A percentile compares a stretch with the other conserved stretches of the same genome.
Evolutionary conservation across 2,329 filamentous ascomycete species (phyloP).

Genomic region (Claviceps sp.): DNA sequence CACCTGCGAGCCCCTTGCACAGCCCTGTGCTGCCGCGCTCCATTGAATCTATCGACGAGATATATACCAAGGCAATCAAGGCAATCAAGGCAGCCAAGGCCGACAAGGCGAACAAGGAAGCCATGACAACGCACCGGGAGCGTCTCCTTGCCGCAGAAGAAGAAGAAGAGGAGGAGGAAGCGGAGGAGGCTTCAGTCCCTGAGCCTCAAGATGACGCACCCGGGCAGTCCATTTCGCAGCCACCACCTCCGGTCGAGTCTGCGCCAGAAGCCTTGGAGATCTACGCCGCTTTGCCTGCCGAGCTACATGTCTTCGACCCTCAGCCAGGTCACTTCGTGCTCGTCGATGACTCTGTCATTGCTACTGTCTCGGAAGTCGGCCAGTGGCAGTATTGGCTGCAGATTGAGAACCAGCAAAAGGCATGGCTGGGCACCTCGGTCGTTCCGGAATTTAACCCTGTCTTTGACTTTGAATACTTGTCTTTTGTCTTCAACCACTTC

Average conservation of each 20-base stretch:
- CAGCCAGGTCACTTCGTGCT: conserved; percentile 70
- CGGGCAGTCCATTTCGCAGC: neutral
- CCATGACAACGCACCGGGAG: conserved; percentile 30
- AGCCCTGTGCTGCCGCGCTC: conserved; percentile 42
- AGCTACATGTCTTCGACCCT: conserved; percentile 91
- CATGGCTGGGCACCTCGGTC: conserved; percentile 79
- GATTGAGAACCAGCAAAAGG: conserved; percentile 58
- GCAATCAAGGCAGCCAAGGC: conserved; percentile 22
- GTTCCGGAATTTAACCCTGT: conserved; percentile 91
- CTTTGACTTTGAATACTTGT: conserved; percentile 98
- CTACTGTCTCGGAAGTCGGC: conserved; percentile 73
- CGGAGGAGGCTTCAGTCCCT: conserved; percentile 10
- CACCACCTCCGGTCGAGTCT: conserved; percentile 3
- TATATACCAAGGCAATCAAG: conserved; percentile 37
- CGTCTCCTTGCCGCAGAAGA: conserved; percentile 16
- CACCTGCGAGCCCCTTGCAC: conserved; percentile 48
- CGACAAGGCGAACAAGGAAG: conserved; percentile 29
- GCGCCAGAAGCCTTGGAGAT: conserved; percentile 58
- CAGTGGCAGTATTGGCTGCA: conserved; percentile 95
- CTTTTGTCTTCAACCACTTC: conserved; percentile 98
- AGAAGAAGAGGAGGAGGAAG: no score
- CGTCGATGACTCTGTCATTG: conserved; percentile 62
- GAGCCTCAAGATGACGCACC: neutral
- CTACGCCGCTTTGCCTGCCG: conserved; percentile 61
- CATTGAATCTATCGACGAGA: conserved; percentile 43